These are phyloP conservation scores for Phytophthora hibernalis DNA, from an alignment of 352 stramenopile species.

Conservation along the genomic window DNA sequence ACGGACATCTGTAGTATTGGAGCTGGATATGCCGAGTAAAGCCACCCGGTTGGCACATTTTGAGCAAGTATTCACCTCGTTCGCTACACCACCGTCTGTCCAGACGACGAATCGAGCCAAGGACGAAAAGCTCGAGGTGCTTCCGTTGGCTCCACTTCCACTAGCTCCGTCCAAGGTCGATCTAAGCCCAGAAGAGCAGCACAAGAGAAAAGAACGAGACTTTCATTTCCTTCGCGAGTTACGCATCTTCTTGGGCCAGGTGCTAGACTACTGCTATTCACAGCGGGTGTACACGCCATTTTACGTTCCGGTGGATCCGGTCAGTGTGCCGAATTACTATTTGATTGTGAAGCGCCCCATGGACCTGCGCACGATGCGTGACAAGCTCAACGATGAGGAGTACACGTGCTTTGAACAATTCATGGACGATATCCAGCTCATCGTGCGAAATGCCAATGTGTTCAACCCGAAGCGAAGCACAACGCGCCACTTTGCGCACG, in stretches of 20 bases:
- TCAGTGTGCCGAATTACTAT: slow-evolving; percentile 90
- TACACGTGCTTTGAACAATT: slow-evolving; percentile 92
- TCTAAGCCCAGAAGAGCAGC: slow-evolving; percentile 49
- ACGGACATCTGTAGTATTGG: slow-evolving; percentile 53
- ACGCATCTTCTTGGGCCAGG: slow-evolving; percentile 88
- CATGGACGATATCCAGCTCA: slow-evolving; percentile 88
- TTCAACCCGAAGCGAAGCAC: slow-evolving; percentile 89
- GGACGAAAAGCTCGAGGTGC: slow-evolving; percentile 51
- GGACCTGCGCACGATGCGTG: slow-evolving; percentile 89
- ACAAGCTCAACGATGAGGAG: slow-evolving; percentile 90
- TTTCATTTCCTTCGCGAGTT: slow-evolving; percentile 87
- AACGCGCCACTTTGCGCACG: slow-evolving; percentile 79
- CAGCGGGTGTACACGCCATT: slow-evolving; percentile 78
- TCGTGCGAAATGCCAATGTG: slow-evolving; percentile 89
- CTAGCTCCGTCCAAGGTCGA: slow-evolving; percentile 37
- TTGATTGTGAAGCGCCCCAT: slow-evolving; percentile 89
- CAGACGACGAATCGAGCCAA: slow-evolving; percentile 28
- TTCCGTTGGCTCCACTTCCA: slow-evolving; percentile 63
- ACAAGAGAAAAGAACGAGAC: slow-evolving; percentile 70
- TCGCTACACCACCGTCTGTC: slow-evolving; percentile 54
- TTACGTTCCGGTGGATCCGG: slow-evolving; percentile 72
- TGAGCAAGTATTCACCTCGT: slow-evolving; percentile 60
- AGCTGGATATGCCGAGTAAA: slow-evolving; percentile 43
- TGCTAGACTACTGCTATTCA: slow-evolving; percentile 83
- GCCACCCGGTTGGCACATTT: slow-evolving; percentile 59